Evolutionary conservation across 2,329 filamentous ascomycete genomes (phyloP).

Genomic region (Leptosphaerulina australis): DNA sequence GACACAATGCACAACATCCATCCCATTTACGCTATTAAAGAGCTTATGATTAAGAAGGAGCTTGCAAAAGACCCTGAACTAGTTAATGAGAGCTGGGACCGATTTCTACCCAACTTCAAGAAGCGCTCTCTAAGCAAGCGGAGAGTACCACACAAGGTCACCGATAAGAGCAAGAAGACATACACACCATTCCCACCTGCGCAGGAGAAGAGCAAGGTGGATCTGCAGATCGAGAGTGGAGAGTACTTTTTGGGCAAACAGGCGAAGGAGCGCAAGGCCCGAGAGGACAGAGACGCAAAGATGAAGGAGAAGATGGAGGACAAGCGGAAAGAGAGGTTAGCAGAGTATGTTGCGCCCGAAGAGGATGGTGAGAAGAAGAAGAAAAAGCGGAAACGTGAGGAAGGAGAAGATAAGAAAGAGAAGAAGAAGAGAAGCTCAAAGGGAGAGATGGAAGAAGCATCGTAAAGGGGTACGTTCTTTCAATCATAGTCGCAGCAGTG

Average conservation of each 20-base stretch:
- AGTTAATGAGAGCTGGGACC: slow-evolving; percentile 88
- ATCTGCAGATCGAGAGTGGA: slow-evolving; percentile 95
- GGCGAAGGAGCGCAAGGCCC: slow-evolving; percentile 82
- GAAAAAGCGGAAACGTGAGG: slow-evolving; percentile 51
- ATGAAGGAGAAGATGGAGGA: slow-evolving; percentile 88
- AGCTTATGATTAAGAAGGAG: slow-evolving; percentile 92
- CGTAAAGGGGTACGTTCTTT: background rate
- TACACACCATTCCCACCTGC: slow-evolving; percentile 98
- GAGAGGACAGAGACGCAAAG: slow-evolving; percentile 80
- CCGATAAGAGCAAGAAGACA: slow-evolving; percentile 89
- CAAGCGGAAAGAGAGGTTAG: slow-evolving; percentile 81
- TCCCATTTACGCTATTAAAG: slow-evolving; percentile 91
- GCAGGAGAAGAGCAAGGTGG: slow-evolving; percentile 98
- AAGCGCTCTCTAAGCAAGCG: slow-evolving; percentile 87
- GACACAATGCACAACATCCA: slow-evolving; percentile 97
- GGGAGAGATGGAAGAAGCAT: slow-evolving; percentile 34
- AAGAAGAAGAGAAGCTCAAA: slow-evolving; percentile 44
- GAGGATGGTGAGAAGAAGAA: slow-evolving; percentile 67
- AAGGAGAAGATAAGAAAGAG: slow-evolving; percentile 59
- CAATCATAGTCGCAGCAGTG: background rate
- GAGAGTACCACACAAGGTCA: slow-evolving; percentile 80
- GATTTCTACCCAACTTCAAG: slow-evolving; percentile 97
- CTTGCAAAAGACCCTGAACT: slow-evolving; percentile 87
- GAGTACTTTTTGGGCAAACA: slow-evolving; percentile 96
- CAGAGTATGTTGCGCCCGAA: slow-evolving; percentile 85